phyloP scores from a whole-genome alignment of 2,329 filamentous ascomycete genomes.

The Fusarium mexicanum region DNA sequence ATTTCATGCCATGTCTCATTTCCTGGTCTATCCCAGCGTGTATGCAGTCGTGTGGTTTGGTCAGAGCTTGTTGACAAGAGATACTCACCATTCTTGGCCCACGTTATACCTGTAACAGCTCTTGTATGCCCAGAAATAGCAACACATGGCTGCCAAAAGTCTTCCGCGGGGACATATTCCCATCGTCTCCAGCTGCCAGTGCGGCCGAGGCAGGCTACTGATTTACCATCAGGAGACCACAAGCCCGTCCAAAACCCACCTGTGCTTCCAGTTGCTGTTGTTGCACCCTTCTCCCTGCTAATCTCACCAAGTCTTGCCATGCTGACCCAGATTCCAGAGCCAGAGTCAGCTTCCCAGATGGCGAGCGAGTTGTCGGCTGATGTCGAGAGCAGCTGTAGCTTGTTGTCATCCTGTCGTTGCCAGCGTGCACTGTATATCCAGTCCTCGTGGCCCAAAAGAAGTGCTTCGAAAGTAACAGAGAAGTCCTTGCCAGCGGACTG shows the following conservation, averaged over 20 bases:
- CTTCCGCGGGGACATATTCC: slow-evolving; percentile 68
- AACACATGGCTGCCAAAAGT: slow-evolving; percentile 79
- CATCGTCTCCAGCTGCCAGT: slow-evolving; percentile 95
- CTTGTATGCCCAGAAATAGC: slow-evolving; percentile 86
- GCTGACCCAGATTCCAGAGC: slow-evolving; percentile 92
- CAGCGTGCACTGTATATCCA: slow-evolving; percentile 95
- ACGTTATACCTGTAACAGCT: slow-evolving; percentile 82
- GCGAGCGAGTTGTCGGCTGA: slow-evolving; percentile 96
- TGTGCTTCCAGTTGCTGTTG: slow-evolving; percentile 93
- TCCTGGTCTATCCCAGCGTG: slow-evolving; percentile 71
- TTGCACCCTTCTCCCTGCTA: slow-evolving; percentile 92
- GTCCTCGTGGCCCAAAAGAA: slow-evolving; percentile 94
- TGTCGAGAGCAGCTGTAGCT: slow-evolving; percentile 81
- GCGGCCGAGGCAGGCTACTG: slow-evolving; percentile 83
- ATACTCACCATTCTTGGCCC: slow-evolving; percentile 84
- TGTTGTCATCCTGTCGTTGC: slow-evolving; percentile 63
- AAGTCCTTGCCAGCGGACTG: slow-evolving; percentile 70
- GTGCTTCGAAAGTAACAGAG: slow-evolving; percentile 89
- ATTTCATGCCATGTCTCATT: slow-evolving; percentile 89
- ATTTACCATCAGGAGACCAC: slow-evolving; percentile 82
- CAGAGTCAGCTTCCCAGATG: slow-evolving; percentile 87
- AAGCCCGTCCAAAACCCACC: slow-evolving; percentile 97
- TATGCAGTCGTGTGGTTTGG: slow-evolving; percentile 90
- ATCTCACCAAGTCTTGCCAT: slow-evolving; percentile 89
- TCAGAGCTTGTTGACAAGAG: slow-evolving; percentile 89